Evolutionary conservation across 805 yeast species (phyloP).

Genomic region (Yamadazyma nakazawae): DNA sequence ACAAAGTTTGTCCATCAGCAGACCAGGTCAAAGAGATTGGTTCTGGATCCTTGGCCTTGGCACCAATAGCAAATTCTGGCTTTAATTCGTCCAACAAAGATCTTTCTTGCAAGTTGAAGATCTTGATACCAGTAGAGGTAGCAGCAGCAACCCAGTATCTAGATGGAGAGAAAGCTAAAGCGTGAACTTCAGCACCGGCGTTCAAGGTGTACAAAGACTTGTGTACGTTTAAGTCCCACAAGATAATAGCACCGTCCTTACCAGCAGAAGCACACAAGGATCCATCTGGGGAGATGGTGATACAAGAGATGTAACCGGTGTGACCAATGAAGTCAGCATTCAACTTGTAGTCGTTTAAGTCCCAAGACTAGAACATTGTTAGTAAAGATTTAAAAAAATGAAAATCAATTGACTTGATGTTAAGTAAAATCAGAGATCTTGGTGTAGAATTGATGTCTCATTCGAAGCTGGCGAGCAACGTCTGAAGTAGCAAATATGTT

Average conservation of each 20-base stretch:
- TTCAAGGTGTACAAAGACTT: slow-evolving; percentile 86
- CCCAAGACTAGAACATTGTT: slow-evolving; percentile 80
- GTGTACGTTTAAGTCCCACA: slow-evolving; percentile 93
- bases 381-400: slow-evolving; percentile 28
- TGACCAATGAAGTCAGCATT: slow-evolving; percentile 98
- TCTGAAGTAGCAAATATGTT: slow-evolving; percentile 99
- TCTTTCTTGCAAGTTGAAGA: slow-evolving; percentile 96
- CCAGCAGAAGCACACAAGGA: slow-evolving; percentile 99
- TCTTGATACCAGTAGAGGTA: slow-evolving; percentile 95
- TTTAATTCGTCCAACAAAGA: slow-evolving; percentile 92
- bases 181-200: slow-evolving; percentile 95
- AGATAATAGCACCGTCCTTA: slow-evolving; percentile 97
- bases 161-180: slow-evolving; percentile 99
- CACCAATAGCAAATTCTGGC: slow-evolving; percentile 89
- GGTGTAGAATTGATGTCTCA: slow-evolving; percentile 96
- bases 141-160: slow-evolving; percentile 99
- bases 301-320: slow-evolving; percentile 97
- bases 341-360: slow-evolving; percentile 75
- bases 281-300: slow-evolving; percentile 99
- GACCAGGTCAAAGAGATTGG: slow-evolving; percentile 99
- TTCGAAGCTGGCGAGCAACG: slow-evolving; percentile 63
- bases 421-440: slow-evolving; percentile 87
- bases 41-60: slow-evolving; percentile 95
- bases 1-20: slow-evolving; percentile 98
- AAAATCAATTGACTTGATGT: slow-evolving; percentile 7